Conservation (phyloP, 768 basidiomycete genomes). For the Phlebiopsis gigantea region DNA sequence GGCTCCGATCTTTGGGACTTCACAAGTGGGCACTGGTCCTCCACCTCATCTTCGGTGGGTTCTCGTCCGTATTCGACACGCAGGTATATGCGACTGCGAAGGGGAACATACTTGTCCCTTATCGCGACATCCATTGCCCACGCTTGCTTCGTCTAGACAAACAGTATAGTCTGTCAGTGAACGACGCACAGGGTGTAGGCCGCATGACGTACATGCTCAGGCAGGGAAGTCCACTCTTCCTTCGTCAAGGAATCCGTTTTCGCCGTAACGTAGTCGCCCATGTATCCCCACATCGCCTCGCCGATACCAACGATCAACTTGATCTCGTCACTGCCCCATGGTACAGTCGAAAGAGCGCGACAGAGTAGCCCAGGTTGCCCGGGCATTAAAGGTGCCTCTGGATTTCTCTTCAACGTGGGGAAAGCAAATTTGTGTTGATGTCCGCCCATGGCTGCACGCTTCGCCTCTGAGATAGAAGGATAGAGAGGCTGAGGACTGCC, state of each 20-base stretch:
- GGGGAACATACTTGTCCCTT: background rate
- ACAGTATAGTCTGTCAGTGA: background rate
- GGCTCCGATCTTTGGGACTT: background rate
- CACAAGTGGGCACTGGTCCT: background rate
- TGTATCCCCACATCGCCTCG: conserved; percentile 3
- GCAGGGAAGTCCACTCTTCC: conserved; percentile 3
- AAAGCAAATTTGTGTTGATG: conserved; percentile 11
- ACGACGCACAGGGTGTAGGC: background rate
- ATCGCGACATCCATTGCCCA: conserved; percentile 1
- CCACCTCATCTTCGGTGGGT: conserved; percentile 6
- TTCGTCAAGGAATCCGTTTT: background rate
- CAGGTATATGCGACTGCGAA: conserved; percentile 7
- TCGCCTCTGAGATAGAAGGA: conserved; percentile 6
- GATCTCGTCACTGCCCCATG: background rate
- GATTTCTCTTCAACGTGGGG: conserved; percentile 10
- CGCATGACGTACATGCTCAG: background rate
- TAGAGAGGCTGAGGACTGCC: conserved; percentile 1
- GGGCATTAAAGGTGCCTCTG: conserved; percentile 8
- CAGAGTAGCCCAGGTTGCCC: conserved; percentile 13
- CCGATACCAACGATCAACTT: conserved; percentile 5
- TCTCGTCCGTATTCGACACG: conserved; percentile 1
- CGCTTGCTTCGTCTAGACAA: background rate
- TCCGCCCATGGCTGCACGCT: background rate
- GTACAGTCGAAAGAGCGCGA: background rate
- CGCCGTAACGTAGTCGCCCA: conserved; percentile 6